Conservation (phyloP, 148 eudicot species). For the Rhododendron kiyosumense region DNA sequence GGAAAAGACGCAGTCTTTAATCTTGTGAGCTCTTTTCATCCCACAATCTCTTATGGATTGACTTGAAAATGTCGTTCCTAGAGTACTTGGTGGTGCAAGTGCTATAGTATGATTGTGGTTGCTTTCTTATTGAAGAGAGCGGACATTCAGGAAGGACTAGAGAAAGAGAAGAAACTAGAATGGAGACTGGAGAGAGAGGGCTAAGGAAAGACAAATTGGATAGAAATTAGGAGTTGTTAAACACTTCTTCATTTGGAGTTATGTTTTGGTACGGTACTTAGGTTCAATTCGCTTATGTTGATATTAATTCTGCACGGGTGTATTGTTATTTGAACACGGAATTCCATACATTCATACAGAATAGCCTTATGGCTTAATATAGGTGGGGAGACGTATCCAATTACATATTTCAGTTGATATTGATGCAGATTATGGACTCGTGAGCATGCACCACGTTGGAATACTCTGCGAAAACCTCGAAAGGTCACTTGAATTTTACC, state of each 20-base stretch:
- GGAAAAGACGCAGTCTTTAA: not conserved
- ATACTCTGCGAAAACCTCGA: conserved; percentile 93
- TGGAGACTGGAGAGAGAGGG: not conserved
- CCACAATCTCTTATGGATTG: not conserved
- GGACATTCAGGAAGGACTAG: too few species aligned
- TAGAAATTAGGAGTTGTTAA: not conserved
- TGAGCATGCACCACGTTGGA: conserved; percentile 88
- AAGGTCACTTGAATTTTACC: conserved; percentile 90
- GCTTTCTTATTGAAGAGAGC: not conserved
- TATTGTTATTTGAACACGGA: not conserved
- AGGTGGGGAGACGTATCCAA: not conserved
- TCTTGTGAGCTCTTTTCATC: not conserved
- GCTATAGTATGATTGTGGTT: not conserved
- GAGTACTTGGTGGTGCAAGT: not conserved
- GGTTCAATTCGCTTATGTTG: not conserved
- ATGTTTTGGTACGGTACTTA: not conserved
- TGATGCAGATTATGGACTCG: conserved; percentile 80
- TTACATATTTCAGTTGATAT: not conserved
- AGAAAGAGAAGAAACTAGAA: not conserved
- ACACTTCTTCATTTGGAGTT: not conserved
- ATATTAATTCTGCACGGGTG: not conserved
- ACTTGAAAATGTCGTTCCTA: not conserved
- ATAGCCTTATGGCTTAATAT: not conserved
- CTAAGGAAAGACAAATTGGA: not conserved
- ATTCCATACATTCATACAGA: too few species aligned